These are phyloP conservation scores for Cucurbita pepo DNA, from an alignment of 306 rosid species.

Conservation along the genomic window DNA sequence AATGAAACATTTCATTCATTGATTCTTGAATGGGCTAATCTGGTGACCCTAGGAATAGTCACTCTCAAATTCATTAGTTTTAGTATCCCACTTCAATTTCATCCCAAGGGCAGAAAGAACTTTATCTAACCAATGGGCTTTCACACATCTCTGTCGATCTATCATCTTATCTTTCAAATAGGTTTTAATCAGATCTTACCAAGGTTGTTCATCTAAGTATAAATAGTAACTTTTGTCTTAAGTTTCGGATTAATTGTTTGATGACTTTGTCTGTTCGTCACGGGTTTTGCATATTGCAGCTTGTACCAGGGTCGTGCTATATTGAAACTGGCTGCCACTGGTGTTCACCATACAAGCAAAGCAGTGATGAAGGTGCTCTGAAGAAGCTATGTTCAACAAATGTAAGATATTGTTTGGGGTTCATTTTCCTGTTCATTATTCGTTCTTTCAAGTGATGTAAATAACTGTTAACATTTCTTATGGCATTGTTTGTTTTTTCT, in stretches of 20 bases:
- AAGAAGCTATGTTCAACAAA: slow-evolving; percentile 3
- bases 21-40: not conserved
- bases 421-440: not conserved
- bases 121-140: not conserved
- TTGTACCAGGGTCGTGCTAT: slow-evolving; percentile 53
- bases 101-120: not conserved
- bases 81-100: not conserved
- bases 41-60: not conserved
- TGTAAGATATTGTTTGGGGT: not conserved
- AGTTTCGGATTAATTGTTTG: not conserved
- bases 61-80: not conserved
- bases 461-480: not conserved
- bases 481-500: not conserved
- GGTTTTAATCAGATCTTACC: not conserved
- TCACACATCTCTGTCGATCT: not conserved
- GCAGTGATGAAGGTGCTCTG: slow-evolving; percentile 44
- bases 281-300: slow-evolving; percentile 22
- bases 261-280: not conserved
- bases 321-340: slow-evolving; percentile 53
- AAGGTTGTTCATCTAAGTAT: not conserved
- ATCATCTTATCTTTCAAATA: not conserved
- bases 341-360: slow-evolving; percentile 53
- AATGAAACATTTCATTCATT: not conserved
- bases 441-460: not conserved
- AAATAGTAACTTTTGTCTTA: too few relatives aligned